Percentiles rank a stretch among this genome's conserved stretches.
phyloP scores from a whole-genome alignment of 805 yeast genomes.

The Yamadazyma sp. region DNA sequence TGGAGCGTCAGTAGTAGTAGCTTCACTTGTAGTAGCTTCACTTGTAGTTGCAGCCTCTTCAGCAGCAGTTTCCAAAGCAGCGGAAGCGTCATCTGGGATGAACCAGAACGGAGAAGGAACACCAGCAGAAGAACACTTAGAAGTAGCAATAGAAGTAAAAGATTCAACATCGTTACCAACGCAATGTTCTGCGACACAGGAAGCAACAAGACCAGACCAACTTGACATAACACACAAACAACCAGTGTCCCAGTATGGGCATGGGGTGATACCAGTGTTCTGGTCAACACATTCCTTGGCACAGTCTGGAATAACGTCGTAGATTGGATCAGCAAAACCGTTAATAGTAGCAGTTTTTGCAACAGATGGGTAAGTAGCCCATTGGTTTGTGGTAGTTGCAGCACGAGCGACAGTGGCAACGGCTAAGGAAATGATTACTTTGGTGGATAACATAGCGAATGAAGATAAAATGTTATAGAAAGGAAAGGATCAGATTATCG shows the following conservation, averaged over 20 bases:
- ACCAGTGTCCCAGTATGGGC: conserved; percentile 49
- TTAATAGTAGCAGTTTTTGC: conserved; percentile 41
- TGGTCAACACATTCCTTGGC: conserved; percentile 34
- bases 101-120: conserved; percentile 23
- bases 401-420: conserved; percentile 18
- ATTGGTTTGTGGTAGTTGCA: conserved; percentile 22
- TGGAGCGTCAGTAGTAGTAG: conserved; percentile 11
- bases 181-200: conserved; percentile 41
- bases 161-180: conserved; percentile 29
- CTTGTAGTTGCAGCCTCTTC: conserved; percentile 22
- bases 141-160: conserved; percentile 31
- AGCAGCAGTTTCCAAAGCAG: conserved; percentile 17
- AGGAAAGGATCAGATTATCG: not conserved
- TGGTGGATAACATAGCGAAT: conserved; percentile 17
- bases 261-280: conserved; percentile 37
- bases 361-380: conserved; percentile 33
- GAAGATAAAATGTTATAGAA: conserved; percentile 3
- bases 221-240: conserved; percentile 44
- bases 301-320: conserved; percentile 34
- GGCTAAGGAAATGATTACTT: conserved; percentile 15
- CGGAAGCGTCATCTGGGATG: conserved; percentile 27
- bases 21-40: conserved; percentile 14
- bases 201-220: conserved; percentile 33
- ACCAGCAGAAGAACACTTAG: conserved; percentile 28
- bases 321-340: conserved; percentile 42